Evolutionary conservation across 176 grass and related monocot genomes (phyloP), one percentile per base, ranked within the genome.

Genomic region (Rhynchospora tenuis): DNA sequence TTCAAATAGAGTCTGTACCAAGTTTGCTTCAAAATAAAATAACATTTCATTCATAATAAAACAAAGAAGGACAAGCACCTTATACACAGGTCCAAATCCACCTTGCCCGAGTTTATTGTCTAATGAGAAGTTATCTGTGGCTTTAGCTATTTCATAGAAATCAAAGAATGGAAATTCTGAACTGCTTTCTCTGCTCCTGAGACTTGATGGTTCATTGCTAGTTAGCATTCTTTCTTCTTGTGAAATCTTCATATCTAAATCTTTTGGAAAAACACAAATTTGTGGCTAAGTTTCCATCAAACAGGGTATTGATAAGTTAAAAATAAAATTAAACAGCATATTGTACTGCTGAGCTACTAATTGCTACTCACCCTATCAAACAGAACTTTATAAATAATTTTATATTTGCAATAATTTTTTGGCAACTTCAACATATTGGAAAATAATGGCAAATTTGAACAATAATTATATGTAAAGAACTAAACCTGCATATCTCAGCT

Each of bases 91-190:
- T 47, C 85, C 76, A 38, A 81, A 87, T 48, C 85, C 78, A 64
- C 85, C 78, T 81, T 82, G 56, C 28, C 85, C 78, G 17, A 87
- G 64, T 70, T 71, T 87, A 27, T 72, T 87, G 19, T 48, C 51
- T 6, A 48, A 28, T 12, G 78, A 29, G 22, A 81, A 82, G 59
- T 82, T 81, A 16, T 79, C 46, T 0, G 78, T 87, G 17, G 78
- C 76, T 19, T 44, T 46, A 42, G 51, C 23, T 59, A 87, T 82
- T 19, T 68, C 42, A 45, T 19, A 24, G 19, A 82, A 76, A 50
- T 72, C 64, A 6, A 81, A 74, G 27, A 54, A 67, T 14, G 65
- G 62, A 43, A 81, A 23, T 16, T 87, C 78, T 62, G 57, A 59
- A 72, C 15, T 61, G 38, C 27, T 82, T 7, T 87, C 42, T 38